phyloP scores from a whole-genome alignment of 2,329 filamentous ascomycete genomes.

The Ophiostoma piceae region DNA sequence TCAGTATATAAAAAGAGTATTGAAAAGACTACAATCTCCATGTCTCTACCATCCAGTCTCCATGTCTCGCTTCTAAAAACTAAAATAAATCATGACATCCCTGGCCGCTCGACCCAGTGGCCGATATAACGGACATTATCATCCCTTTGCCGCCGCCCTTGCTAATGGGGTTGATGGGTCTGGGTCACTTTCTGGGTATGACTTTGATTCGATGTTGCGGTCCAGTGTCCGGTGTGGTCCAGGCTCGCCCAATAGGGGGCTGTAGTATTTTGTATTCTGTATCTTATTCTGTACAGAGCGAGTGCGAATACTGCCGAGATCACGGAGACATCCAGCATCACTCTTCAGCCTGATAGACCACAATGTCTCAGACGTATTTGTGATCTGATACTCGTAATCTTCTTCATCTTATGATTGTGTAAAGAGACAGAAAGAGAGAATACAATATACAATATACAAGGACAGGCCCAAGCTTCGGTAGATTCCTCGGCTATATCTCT shows the following conservation, averaged over 20 bases:
- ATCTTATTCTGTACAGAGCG: no score
- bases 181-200: not conserved
- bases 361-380: not conserved
- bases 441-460: not conserved
- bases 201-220: not conserved
- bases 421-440: not conserved
- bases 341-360: not conserved
- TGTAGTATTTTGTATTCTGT: no score
- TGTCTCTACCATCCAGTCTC: not conserved
- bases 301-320: not conserved
- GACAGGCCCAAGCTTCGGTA: constrained; percentile 7
- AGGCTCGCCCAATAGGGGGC: no score
- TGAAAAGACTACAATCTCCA: no score
- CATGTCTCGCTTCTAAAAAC: not conserved
- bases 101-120: not conserved
- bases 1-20: no score
- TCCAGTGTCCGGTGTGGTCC: not conserved
- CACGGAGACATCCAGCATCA: not conserved
- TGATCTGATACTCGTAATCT: not conserved
- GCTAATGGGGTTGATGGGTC: not conserved
- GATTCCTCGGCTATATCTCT: not conserved
- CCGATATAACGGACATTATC: not conserved
- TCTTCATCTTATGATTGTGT: not conserved
- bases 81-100: not conserved
- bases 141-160: constrained; percentile 5